A percentile compares a stretch with the other conserved stretches of the same genome.
These are phyloP conservation scores for Eucalyptus viminalis DNA, from an alignment of 345 rosid species.

Conservation along the genomic window DNA sequence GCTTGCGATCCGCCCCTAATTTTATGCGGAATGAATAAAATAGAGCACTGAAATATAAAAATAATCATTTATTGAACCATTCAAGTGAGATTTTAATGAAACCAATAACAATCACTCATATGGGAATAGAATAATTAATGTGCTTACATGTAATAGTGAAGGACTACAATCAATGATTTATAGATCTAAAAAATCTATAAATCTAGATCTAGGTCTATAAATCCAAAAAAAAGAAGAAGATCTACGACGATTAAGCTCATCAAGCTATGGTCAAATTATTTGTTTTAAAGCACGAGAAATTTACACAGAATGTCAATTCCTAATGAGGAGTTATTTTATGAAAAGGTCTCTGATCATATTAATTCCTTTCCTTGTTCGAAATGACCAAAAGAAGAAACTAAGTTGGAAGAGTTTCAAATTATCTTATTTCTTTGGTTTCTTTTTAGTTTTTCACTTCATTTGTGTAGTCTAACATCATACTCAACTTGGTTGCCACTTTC, in stretches of 20 bases:
- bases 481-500: neutral
- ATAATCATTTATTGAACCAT: neutral
- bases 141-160: neutral
- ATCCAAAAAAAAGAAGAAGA: neutral
- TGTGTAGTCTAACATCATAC: neutral
- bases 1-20: neutral
- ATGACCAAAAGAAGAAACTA: neutral
- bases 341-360: neutral
- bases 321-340: neutral
- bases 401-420: neutral
- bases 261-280: neutral
- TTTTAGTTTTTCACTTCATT: neutral
- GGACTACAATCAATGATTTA: neutral
- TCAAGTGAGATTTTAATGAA: neutral
- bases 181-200: neutral
- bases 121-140: neutral
- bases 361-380: neutral
- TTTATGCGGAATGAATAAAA: neutral
- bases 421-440: neutral
- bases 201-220: too few species aligned
- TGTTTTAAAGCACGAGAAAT: neutral
- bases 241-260: neutral
- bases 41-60: neutral
- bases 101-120: neutral
- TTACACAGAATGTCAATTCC: neutral